Evolutionary conservation across 768 basidiomycete genomes (phyloP), one percentile per base, ranked within the genome.

Genomic region (Coprinellus aureogranulatus): DNA sequence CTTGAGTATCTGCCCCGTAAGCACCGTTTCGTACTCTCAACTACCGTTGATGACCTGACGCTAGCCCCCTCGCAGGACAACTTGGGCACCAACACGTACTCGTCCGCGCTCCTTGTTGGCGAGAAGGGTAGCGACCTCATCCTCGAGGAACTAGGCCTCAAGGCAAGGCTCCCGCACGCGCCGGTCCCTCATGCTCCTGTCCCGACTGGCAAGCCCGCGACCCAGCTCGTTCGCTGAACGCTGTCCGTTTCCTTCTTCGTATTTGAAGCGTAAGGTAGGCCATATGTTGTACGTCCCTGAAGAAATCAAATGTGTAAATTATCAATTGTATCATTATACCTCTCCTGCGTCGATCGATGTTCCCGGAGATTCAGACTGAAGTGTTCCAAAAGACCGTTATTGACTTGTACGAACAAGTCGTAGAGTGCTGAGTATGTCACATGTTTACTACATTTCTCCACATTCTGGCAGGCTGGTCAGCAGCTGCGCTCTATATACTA

Each of bases 61-160:
- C 41, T 42, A 31, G 45, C 48, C 30, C 59, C 23, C 22, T 40
- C 54, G n/a, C 54, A 85, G 83, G 86, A 86, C 62, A 88, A 88
- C 70, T 70, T 87, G 61, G 86, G 85, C 58, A 87, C 86, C 42
- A 87, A 87, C 76, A 88, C 86, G 4, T 87, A 88, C 73, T 87
- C 85, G 30, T 85, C 85, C 55, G 87, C 87, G 16, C 70, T 89
- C 60, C 68, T 87, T 30, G 83, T 87, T 39, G 86, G 87, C 28
- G 86, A 88, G 77, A 88, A 88, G 72, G 86, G 83, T 30, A 85
- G 85, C 14, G 72, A 77, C 61, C 67, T 89, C 42, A 67, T 89
- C 40, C 77, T 79, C 6, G 83, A 86, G 71, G 86, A 87, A 2
- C 79, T 89, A 46, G 86, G 85, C 61, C 74, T 87, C 67, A 85